phyloP scores from a whole-genome alignment of 176 grass and related monocot genomes.

The Leersia perrieri region DNA sequence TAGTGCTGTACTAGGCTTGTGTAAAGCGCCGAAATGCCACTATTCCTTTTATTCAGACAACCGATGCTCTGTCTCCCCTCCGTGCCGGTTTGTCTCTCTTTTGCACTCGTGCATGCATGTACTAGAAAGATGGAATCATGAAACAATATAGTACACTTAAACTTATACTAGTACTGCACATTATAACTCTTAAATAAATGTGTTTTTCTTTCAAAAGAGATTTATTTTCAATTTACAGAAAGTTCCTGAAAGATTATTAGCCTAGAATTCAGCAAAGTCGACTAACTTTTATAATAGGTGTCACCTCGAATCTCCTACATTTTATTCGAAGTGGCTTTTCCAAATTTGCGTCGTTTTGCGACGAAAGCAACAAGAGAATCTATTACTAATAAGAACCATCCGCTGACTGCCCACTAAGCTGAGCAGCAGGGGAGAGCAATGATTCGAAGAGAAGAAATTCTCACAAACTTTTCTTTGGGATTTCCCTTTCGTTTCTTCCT shows the following conservation, averaged over 20 bases:
- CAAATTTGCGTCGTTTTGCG: neutral
- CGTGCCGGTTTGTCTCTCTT: neutral
- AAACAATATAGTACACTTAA: neutral
- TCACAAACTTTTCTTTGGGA: neutral
- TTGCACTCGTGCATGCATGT: neutral
- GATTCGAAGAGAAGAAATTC: neutral
- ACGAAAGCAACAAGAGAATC: no score
- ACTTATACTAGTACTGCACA: neutral
- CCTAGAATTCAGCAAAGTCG: constrained; percentile 19
- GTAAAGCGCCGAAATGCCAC: neutral
- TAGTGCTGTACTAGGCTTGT: neutral
- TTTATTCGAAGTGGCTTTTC: neutral
- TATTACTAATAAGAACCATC: neutral
- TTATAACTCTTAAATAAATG: neutral
- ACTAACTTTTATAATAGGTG: no score
- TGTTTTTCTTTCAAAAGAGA: neutral
- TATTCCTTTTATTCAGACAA: neutral
- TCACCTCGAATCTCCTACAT: neutral
- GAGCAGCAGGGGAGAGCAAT: neutral
- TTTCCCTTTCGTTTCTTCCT: neutral
- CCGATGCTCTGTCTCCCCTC: neutral
- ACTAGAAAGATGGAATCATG: neutral
- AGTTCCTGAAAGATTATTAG: neutral
- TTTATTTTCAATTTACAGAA: neutral
- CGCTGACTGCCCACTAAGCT: neutral